phyloP scores from a whole-genome alignment of 257 asterid genomes.

The Eucommia ulmoides region DNA sequence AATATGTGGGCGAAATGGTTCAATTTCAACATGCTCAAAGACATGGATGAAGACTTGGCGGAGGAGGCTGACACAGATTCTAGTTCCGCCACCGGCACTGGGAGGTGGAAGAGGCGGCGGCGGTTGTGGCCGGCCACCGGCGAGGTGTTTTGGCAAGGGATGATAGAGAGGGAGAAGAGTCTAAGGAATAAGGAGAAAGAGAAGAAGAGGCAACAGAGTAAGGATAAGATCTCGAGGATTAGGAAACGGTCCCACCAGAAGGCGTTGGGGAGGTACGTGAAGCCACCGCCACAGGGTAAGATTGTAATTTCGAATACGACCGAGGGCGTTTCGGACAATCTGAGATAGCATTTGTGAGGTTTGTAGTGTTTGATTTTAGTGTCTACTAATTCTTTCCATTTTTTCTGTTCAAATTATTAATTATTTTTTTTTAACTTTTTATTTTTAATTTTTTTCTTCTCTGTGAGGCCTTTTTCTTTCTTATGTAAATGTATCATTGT shows the following conservation, averaged over 20 bases:
- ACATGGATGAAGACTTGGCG: slow-evolving; percentile 85
- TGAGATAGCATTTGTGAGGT: slow-evolving; percentile 27
- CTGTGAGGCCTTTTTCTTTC: too few species aligned
- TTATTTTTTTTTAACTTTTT: too few species aligned
- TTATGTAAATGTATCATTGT: too few species aligned
- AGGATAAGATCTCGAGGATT: slow-evolving; percentile 64
- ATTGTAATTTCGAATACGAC: slow-evolving; percentile 28
- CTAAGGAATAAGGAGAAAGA: slow-evolving; percentile 53
- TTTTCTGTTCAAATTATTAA: too few species aligned
- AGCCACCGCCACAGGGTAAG: slow-evolving; percentile 56
- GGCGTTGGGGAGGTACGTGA: slow-evolving; percentile 69
- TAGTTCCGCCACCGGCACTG: too few species aligned
- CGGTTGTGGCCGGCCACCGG: slow-evolving; percentile 96
- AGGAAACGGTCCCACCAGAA: slow-evolving; percentile 61
- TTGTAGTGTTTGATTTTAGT: too few species aligned
- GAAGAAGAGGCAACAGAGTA: slow-evolving; percentile 51
- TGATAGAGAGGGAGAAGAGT: slow-evolving; percentile 52
- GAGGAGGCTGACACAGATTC: slow-evolving; percentile 71
- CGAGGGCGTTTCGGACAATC: slow-evolving; percentile 5
- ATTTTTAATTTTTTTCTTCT: too few species aligned
- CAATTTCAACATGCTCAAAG: slow-evolving; percentile 54
- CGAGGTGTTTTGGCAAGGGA: slow-evolving; percentile 79
- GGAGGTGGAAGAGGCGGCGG: slow-evolving; percentile 36
- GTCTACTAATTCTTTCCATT: too few species aligned
- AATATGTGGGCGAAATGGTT: slow-evolving; percentile 93